Evolutionary conservation across 140 eudicot species (phyloP), one percentile per base, ranked within the genome.

Genomic region (Stevia rebaudiana): DNA sequence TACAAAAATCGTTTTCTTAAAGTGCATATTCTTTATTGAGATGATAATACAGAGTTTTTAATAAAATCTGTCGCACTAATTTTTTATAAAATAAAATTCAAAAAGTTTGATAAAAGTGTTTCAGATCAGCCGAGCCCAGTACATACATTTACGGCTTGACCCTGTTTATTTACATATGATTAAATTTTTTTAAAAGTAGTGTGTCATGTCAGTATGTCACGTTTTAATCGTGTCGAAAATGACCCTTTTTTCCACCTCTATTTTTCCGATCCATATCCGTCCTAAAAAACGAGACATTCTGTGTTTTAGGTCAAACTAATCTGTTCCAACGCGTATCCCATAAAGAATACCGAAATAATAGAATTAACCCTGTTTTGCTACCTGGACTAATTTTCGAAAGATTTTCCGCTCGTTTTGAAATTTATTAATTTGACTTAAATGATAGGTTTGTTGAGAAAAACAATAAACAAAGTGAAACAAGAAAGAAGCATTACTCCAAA

Each of bases 401-500:
- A n/a, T n/a, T n/a, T n/a, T n/a, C n/a, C n/a, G n/a, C n/a, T n/a
- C n/a, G 9, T 10, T 15, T 22, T 21, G 3, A 74, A 90, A 46
- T 6, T 0, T 25, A n/a, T 6, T 28, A 0, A 7, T n/a, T 15
- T 1, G 41, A 28, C 23, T 30, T 0, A 16, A 56, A 31, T 33
- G 31, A 33, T 16, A 56, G 98, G 98, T 71, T 81, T 88, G 61
- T 69, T 92, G 84, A 79, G 98, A 79, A 61, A 63, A 23, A 78
- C 80, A 48, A 88, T 92, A 59, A 92, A 92, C 76, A 83, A 88
- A 76, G 55, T 92, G 80, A 92, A 92, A 78, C 89, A 92, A 80
- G 98, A 81, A 78, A 85, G 98, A 73, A 85, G 91, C 61, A 83
- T 92, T 24, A 92, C 98, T 8, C 98, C 98, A 3, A 88, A 84